Evolutionary conservation across 352 stramenopile species (phyloP), one percentile per base, ranked within the genome.

Genomic region (Phytophthora tentaculata): DNA sequence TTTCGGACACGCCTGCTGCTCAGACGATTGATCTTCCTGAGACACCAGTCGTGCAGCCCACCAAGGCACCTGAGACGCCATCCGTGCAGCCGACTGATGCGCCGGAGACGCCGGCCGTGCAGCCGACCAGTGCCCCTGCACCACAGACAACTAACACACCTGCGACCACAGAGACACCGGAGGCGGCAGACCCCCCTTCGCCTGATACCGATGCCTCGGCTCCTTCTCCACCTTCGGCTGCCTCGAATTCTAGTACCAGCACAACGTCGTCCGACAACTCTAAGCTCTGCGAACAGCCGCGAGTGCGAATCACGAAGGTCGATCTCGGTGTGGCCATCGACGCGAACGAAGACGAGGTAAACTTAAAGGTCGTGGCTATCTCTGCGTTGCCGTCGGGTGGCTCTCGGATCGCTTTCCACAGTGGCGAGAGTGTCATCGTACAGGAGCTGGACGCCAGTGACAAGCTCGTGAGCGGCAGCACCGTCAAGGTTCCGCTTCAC

Each of bases 341-440:
- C 14, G 43, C 41, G 13, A 85, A 77, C 50, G 81, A 89, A 50
- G 78, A 89, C 29, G 81, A 86, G 20, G 79, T 56, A 1, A 67
- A 44, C 0, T 68, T 89, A 43, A 83, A 85, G 56, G 55, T 87
- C 12, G 53, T 89, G 7, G 78, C 81, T 24, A 79, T 85, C 52
- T 58, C 71, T 13, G 69, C 78, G 72, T 86, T 29, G 73, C 77
- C 3, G 68, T 10, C 7, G 10, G 32, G 32, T 9, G 32, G 32
- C 6, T 39, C 32, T 10, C 32, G 32, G 2, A 39, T 39, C 35
- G 81, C 81, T 14, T 84, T 84, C 66, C 78, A 87, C 43, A 89
- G 78, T 22, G 79, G 69, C n/a, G 68, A 39, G 5, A 79, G 71
- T 35, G 68, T 80, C n/a, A 71, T 84, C 48, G 78, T 87, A 5